Percentiles rank a stretch among this genome's conserved stretches.
These are phyloP conservation scores for Cadophora sp. DNA, from an alignment of 2,329 filamentous ascomycete species.

Conservation along the genomic window DNA sequence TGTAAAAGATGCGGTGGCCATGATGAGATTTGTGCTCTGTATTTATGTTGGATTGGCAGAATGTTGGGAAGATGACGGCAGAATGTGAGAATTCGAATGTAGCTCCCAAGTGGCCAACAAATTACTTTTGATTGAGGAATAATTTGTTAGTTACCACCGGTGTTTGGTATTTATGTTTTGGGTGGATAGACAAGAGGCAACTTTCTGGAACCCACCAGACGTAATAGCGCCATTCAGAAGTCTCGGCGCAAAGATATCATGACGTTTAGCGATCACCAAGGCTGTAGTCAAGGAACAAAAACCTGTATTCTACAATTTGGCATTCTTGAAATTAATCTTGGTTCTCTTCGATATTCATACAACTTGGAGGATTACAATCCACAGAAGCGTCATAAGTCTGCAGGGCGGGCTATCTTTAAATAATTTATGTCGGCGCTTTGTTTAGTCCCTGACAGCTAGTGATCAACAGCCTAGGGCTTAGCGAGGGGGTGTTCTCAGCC, in stretches of 20 bases:
- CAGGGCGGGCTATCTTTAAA: too few species aligned
- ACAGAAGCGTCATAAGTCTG: too few species aligned
- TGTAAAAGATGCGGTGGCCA: constrained; percentile 2
- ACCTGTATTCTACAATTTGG: neutral
- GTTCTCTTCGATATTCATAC: too few species aligned
- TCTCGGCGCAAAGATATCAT: constrained; percentile 12
- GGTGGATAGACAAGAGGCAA: constrained; percentile 1
- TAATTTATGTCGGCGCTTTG: too few species aligned
- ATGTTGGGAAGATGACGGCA: neutral
- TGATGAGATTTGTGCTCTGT: neutral
- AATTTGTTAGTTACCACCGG: neutral
- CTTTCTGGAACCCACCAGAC: neutral
- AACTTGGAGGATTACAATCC: too few species aligned
- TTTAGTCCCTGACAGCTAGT: too few species aligned
- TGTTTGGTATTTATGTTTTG: neutral
- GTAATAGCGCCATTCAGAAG: constrained; percentile 12
- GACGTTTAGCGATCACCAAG: neutral
- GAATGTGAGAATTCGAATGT: neutral
- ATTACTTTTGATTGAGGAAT: neutral
- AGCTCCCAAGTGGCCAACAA: neutral
- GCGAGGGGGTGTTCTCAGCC: too few species aligned
- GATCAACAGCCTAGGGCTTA: too few species aligned
- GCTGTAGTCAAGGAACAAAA: constrained; percentile 2
- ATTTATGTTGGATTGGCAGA: neutral
- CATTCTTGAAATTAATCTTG: neutral